Conservation (phyloP, 805 yeast genomes). For the Suhomyces tanzawaensis region DNA sequence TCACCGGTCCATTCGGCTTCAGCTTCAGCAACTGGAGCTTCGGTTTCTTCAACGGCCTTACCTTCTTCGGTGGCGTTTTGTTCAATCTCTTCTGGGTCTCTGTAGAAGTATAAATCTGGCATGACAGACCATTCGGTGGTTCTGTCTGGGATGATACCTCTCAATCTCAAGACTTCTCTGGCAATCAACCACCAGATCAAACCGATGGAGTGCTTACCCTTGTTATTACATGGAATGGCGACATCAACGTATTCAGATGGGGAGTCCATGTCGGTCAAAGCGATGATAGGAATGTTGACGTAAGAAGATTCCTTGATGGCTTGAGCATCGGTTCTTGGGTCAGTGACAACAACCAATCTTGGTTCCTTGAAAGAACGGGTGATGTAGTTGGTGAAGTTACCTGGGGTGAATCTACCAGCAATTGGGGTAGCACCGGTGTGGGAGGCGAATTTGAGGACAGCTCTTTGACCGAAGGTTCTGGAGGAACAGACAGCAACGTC, state of each 20-base stretch:
- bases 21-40: constrained; percentile 61
- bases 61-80: constrained; percentile 60
- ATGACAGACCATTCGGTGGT: constrained; percentile 96
- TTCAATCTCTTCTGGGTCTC: constrained; percentile 99
- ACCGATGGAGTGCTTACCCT: constrained; percentile 99
- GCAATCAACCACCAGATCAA: constrained; percentile 99
- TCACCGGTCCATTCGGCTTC: constrained; percentile 55
- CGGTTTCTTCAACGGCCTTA: constrained; percentile 51
- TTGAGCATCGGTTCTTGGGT: constrained; percentile 99
- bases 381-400: constrained; percentile 99
- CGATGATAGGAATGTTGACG: constrained; percentile 99
- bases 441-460: constrained; percentile 98
- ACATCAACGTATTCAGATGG: constrained; percentile 99
- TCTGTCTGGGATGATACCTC: constrained; percentile 97
- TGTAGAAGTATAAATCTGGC: constrained; percentile 99
- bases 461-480: constrained; percentile 99
- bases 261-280: constrained; percentile 97
- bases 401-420: constrained; percentile 99
- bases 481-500: constrained; percentile 99
- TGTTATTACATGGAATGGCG: constrained; percentile 99
- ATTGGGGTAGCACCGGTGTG: constrained; percentile 99
- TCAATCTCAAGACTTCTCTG: constrained; percentile 98
- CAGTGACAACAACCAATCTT: constrained; percentile 98
- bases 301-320: constrained; percentile 99
- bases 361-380: constrained; percentile 99